Percentiles rank a stretch among this genome's conserved stretches.
Evolutionary conservation across 2,329 filamentous ascomycete species (phyloP).

Genomic region (Endothia cerciana): DNA sequence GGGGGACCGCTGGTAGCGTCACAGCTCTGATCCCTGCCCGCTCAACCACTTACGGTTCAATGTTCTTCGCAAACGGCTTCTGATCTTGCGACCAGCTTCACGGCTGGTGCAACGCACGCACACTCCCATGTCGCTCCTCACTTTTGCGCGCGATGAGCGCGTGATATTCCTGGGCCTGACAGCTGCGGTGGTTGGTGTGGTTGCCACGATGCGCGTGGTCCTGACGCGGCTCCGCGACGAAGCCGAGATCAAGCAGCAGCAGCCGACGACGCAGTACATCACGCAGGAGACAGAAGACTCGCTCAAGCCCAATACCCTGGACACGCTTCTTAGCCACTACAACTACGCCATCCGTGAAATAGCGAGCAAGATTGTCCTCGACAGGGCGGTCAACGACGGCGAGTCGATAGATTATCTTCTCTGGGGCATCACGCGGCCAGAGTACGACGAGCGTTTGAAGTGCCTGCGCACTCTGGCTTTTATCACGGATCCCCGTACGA

Average conservation of each 20-base stretch:
- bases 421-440: slow-evolving; percentile 60
- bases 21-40: neutral
- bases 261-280: slow-evolving; percentile 72
- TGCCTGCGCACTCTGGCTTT: slow-evolving; percentile 61
- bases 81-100: slow-evolving; percentile 15
- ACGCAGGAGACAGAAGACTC: slow-evolving; percentile 77
- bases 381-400: slow-evolving; percentile 62
- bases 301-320: slow-evolving; percentile 66
- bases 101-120: slow-evolving; percentile 18
- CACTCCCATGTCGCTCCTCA: slow-evolving; percentile 36
- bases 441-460: slow-evolving; percentile 62
- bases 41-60: neutral
- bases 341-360: slow-evolving; percentile 75
- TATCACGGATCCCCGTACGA: slow-evolving; percentile 53
- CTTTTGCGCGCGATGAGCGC: slow-evolving; percentile 53
- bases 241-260: slow-evolving; percentile 66
- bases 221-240: slow-evolving; percentile 65
- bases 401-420: slow-evolving; percentile 55
- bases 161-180: slow-evolving; percentile 57
- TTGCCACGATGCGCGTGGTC: slow-evolving; percentile 60
- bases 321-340: slow-evolving; percentile 69
- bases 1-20: slow-evolving; percentile 11
- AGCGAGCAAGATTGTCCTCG: slow-evolving; percentile 61
- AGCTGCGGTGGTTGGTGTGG: slow-evolving; percentile 61
- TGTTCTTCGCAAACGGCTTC: neutral